Base-by-base conservation (phyloP, 1,284 basidiomycete species). In the Tylopilus orsonianus region DNA sequence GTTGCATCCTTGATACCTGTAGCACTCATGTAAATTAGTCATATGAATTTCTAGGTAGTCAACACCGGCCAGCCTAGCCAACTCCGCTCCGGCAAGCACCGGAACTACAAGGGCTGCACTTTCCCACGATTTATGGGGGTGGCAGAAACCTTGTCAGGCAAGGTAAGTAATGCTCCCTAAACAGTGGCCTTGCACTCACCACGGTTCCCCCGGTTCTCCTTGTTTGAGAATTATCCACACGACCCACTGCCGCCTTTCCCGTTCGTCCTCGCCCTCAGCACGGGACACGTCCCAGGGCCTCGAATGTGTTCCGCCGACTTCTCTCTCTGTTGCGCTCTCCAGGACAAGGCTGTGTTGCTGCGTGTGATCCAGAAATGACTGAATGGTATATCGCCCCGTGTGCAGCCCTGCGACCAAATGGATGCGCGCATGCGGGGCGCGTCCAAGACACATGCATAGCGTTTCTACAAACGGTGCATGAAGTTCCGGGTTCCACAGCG, bases 371-470 rank as follows among this genome's bases (percentile, higher is more conserved):
- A 88, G 56, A 64, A 88, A 87, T 2, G 78, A 69, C 46, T 81
- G 74, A 19, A 90, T 71, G 2, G 83, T 80, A 56, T 84, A 87
- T 45, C 84, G 68, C 3, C 86, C 87, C 0, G 87, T 89, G 56
- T 90, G 87, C 34, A 89, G 57, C 0, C 87, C 87, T 1, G 83
- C 83, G 10, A 89, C 74, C 16, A 88, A 64, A 56, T 85, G 75
- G 42, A 80, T 60, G 5, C 83, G 76, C 23, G 85, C 70, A 23
- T 67, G 53, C 0, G 64, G 38, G 8, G 68, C 61, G 42, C 63
- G 74, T 42, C 67, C 70, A 29, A 89, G 70, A 14, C 77, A 75
- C 52, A 56, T 47, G 35, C 65, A 63, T 7, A 89, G 67, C 2
- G 81, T 77, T 5, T 74, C 59, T 26, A 85, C 65, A 45, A 89